Evolutionary conservation across 2,329 filamentous ascomycete species (phyloP).

Genomic region (Microascus cirrosus): DNA sequence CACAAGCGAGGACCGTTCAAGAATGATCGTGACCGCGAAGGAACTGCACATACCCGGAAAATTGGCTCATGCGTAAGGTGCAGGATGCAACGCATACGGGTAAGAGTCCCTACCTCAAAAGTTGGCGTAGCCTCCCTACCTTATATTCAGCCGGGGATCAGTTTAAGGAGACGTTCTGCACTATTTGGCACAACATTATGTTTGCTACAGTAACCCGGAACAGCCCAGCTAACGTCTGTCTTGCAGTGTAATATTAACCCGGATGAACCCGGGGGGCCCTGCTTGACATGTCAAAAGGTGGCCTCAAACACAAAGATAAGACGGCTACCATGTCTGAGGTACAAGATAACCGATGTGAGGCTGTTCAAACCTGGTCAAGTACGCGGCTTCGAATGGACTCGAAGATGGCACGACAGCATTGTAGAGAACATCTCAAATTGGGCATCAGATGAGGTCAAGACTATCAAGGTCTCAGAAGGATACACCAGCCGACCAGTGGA

Average conservation of each 20-base stretch:
- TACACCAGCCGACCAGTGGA: constrained; percentile 35
- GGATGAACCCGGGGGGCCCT: constrained; percentile 33
- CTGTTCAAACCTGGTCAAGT: constrained; percentile 49
- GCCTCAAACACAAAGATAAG: constrained; percentile 33
- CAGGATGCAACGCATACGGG: constrained; percentile 50
- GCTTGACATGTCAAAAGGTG: constrained; percentile 42
- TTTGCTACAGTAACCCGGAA: neutral
- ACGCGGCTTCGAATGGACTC: constrained; percentile 47
- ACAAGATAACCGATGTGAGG: constrained; percentile 47
- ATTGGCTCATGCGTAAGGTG: constrained; percentile 50
- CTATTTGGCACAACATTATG: too few relatives aligned
- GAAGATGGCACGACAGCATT: constrained; percentile 43
- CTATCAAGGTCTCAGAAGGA: constrained; percentile 40
- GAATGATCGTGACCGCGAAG: constrained; percentile 34
- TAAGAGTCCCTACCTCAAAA: constrained; percentile 21
- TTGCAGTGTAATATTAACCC: constrained; percentile 40
- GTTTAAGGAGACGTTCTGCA: too few relatives aligned
- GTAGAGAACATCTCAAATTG: constrained; percentile 45
- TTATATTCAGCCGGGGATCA: too few relatives aligned
- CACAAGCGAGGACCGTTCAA: constrained; percentile 42
- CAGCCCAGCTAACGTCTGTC: constrained; percentile 1
- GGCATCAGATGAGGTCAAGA: constrained; percentile 38
- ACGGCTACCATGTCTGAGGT: constrained; percentile 46
- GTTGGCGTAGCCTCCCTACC: too few relatives aligned
- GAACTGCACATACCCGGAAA: constrained; percentile 45